Evolutionary conservation across 805 yeast species (phyloP).

Genomic region (Pichia nakasei): DNA sequence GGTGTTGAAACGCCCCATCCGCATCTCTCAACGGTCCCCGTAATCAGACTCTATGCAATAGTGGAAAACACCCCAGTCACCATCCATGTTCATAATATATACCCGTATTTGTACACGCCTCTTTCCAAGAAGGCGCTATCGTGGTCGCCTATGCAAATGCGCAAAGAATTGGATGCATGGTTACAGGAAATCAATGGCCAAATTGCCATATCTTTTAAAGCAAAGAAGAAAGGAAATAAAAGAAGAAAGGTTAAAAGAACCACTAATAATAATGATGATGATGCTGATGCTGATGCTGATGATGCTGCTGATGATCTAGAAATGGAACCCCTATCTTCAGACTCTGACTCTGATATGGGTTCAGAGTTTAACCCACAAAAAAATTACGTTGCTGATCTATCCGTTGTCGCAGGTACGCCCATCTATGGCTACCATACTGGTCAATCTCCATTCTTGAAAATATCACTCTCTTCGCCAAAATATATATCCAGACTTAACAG

Average conservation of each 20-base stretch:
- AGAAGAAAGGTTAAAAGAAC: constrained; percentile 8
- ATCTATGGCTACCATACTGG: constrained; percentile 79
- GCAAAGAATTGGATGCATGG: constrained; percentile 22
- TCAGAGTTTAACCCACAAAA: not conserved
- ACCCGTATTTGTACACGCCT: constrained; percentile 70
- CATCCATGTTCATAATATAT: constrained; percentile 76
- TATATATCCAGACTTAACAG: constrained; percentile 44
- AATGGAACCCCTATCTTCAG: too few relatives aligned
- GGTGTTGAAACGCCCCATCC: constrained; percentile 8
- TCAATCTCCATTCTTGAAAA: constrained; percentile 54
- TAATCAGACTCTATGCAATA: constrained; percentile 70
- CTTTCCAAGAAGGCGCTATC: constrained; percentile 41
- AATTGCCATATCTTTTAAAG: not conserved
- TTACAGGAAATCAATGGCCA: constrained; percentile 11
- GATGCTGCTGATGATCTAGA: not conserved
- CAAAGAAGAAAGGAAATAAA: not conserved
- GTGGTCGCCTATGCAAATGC: constrained; percentile 19
- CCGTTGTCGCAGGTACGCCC: constrained; percentile 65
- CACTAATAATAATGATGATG: not conserved
- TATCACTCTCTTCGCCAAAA: constrained; percentile 57
- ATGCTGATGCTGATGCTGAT: not conserved
- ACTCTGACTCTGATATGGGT: constrained; percentile 4
- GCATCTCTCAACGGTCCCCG: constrained; percentile 51
- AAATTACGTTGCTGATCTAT: constrained; percentile 46
- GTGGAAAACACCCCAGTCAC: constrained; percentile 48